Evolutionary conservation across 169 alveolate species (phyloP).

Genomic region (Cystoisospora suis): DNA sequence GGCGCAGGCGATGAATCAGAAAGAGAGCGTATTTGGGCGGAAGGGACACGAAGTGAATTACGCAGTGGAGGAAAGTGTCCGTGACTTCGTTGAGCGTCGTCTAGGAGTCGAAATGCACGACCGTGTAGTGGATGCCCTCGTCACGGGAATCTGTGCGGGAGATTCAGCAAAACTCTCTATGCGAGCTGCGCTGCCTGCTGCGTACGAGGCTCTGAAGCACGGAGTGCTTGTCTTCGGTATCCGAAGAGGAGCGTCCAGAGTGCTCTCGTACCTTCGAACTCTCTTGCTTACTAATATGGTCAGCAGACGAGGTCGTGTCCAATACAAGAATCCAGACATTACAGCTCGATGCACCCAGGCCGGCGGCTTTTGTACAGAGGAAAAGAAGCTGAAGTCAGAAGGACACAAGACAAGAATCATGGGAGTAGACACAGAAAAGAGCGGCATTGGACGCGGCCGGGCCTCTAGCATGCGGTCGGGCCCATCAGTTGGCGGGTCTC

Average conservation of each 20-base stretch:
- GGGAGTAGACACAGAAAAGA: not conserved
- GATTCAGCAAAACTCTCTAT: constrained; percentile 33
- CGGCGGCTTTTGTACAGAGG: not conserved
- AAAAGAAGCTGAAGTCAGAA: not conserved
- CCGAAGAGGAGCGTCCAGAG: not conserved
- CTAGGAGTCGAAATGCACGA: constrained; percentile 34
- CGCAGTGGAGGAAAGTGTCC: not conserved
- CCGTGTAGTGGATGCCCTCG: not conserved
- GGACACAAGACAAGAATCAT: not conserved
- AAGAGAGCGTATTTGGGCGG: no score
- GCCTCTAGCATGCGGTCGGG: not conserved
- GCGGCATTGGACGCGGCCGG: not conserved
- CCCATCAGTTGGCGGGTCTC: not conserved
- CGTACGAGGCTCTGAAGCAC: constrained; percentile 1
- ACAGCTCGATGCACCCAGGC: not conserved
- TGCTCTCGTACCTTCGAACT: not conserved
- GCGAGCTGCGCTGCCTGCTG: constrained; percentile 16
- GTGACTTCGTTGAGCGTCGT: not conserved
- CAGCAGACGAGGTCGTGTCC: no score
- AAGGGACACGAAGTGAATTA: no score
- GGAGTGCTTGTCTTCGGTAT: constrained; percentile 25
- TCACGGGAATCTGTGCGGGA: constrained; percentile 39
- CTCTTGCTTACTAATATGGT: not conserved
- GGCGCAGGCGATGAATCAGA: no score
- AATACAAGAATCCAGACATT: no score